phyloP scores from a whole-genome alignment of 2,329 filamentous ascomycete genomes.

The Chalaropsis thielavioides region DNA sequence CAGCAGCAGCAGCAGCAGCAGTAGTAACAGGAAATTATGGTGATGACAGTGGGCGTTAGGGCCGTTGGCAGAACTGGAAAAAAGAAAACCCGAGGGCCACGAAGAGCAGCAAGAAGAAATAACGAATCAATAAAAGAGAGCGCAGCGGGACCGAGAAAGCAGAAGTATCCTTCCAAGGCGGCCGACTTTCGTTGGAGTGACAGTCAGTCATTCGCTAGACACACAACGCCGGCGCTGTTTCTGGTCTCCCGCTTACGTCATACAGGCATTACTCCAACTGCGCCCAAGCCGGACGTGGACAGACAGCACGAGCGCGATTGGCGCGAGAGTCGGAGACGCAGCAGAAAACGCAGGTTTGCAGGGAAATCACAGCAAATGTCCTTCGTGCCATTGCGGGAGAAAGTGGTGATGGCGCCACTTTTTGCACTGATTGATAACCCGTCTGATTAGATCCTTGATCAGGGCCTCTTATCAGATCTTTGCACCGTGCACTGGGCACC shows the following conservation, averaged over 20 bases:
- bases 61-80: neutral
- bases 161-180: neutral
- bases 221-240: too few species aligned
- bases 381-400: neutral
- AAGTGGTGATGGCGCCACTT: neutral
- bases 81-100: neutral
- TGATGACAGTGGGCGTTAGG: neutral
- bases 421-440: constrained; percentile 2
- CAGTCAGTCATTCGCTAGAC: too few species aligned
- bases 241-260: neutral
- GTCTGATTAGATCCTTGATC: neutral
- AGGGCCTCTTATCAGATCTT: neutral
- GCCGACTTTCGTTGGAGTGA: too few species aligned
- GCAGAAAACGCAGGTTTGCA: too few species aligned
- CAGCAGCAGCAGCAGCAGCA: too few species aligned
- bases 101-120: neutral
- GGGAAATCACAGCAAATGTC: too few species aligned
- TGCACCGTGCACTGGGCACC: neutral
- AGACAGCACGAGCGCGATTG: too few species aligned
- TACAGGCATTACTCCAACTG: neutral
- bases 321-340: too few species aligned
- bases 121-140: neutral
- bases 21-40: neutral
- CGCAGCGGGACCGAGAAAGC: neutral
- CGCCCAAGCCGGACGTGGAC: neutral